Evolutionary conservation across 805 yeast species (phyloP), one percentile per base, ranked within the genome.

Genomic region (Cephaloascus albidus): DNA sequence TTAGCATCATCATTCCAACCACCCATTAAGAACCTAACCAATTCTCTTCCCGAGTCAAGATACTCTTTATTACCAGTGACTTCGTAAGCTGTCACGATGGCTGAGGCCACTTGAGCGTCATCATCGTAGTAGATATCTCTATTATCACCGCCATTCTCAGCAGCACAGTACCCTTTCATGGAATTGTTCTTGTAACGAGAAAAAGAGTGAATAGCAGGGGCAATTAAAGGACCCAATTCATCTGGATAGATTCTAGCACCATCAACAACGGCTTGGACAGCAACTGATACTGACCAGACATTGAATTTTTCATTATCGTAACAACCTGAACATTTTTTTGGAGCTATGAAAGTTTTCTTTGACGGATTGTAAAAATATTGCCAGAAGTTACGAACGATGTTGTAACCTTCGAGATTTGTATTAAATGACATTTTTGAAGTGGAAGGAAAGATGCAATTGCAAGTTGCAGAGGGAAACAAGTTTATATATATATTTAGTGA

Each of bases 31-130:
- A 80, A 80, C 33, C 76, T 55, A 40, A 72, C 78, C 47, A 78
- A 61, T 45, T 76, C 82, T 37, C 75, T 63, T 5, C 78, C 83
- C 46, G 65, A 63, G 46, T 72, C 76, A 43, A 81, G 60, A 50
- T 65, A 76, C 36, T 61, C 60, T 46, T 60, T 60, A 44, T 79
- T 72, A 2, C 72, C 73, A 1, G 86, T 78, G 18, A 77, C 85
- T 50, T 80, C 87, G 50, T 76, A 81, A 2, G 85, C 84, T 3
- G 78, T 70, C 41, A 82, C 60, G 47, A 78, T 63, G 3, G 80
- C 81, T 48, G 78, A 65, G 14, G 83, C 81, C 12, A 81, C 76
- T 53, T 81, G 89, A 2, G 88, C 89, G 52, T 81, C 83, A 50
- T 81, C 89, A 50, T 81, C 87, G 45, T 77, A 77, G 54, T 81